Base-by-base conservation (phyloP, 2,329 filamentous ascomycete genomes). In the Diaporthe sp. region DNA sequence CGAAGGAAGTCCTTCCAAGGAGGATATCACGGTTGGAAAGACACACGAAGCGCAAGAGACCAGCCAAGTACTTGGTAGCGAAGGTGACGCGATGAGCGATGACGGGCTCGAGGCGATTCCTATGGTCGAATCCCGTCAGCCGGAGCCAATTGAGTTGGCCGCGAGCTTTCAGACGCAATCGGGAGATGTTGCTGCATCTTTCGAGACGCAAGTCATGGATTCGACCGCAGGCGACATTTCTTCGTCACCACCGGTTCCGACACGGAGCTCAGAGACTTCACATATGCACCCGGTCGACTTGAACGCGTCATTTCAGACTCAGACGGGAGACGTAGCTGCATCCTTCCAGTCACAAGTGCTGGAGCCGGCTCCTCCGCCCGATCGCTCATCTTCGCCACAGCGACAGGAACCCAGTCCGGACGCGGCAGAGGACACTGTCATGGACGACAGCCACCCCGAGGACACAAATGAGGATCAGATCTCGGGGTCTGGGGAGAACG, bases 331-430 rank as follows among this genome's bases (percentile, higher is more conserved):
- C 13, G 10, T 54, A n/a, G 54, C 45, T 42, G 38, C 30, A 28
- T 68, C 64, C 38, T 68, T 40, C 35, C 64, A 68, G n/a, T 68
- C 64, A 28, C 64, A 68, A 54, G 64, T 54, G 64, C 9, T 68
- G n/a, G 47, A 54, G n/a, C 33, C 47, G 33, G 15, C n/a, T 5
- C 40, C n/a, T 10, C 30, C 50, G 35, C 25, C 25, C 30, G 35
- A 64, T 8, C 50, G 45, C 17, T 6, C 70, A n/a, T 52, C 38
- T 47, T 4, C 54, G 22, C 57, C 75, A n/a, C 54, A 47, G 22
- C 25, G 25, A 4, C 13, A 38, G 8, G 50, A 45, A n/a, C 10
- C 45, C 28, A 35, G 15, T 12, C 47, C 60, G 28, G 40, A 19
- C 12, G 67, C 28, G 25, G 45, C 66, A 45, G 61, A 47, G n/a